Conservation (phyloP, 257 asterid species). For the Nicotiana tomentosiformis region DNA sequence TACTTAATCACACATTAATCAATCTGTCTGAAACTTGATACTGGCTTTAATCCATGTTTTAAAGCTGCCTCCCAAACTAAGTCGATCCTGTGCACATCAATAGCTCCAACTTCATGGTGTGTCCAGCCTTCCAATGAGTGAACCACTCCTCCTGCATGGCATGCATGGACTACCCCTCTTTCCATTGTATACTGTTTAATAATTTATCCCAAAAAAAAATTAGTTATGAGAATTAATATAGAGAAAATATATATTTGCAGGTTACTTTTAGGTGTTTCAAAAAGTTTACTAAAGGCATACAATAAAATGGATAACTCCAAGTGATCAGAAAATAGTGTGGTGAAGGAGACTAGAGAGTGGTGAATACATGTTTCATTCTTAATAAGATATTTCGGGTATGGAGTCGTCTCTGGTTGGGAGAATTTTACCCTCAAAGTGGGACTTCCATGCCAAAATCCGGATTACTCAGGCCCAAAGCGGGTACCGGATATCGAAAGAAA, state of each 20-base stretch:
- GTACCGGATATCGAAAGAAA: too few species aligned
- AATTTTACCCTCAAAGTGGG: too few species aligned
- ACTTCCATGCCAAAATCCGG: too few species aligned
- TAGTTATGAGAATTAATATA: too few species aligned
- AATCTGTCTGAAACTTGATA: constrained; percentile 19
- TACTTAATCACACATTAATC: not conserved
- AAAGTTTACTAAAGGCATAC: not conserved
- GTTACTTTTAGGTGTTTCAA: too few species aligned
- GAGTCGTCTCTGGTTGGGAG: too few species aligned
- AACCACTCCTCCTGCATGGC: constrained; percentile 90
- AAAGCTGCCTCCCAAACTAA: constrained; percentile 82
- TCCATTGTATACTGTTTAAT: constrained; percentile 85
- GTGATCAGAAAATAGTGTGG: too few species aligned
- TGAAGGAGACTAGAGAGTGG: too few species aligned
- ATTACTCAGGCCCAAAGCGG: too few species aligned
- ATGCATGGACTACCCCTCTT: constrained; percentile 92
- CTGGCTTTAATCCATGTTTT: constrained; percentile 74
- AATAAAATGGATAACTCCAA: too few species aligned
- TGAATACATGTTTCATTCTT: too few species aligned
- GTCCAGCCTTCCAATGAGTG: constrained; percentile 81
- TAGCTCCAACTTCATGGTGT: constrained; percentile 90
- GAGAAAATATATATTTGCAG: not conserved
- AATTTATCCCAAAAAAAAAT: not conserved
- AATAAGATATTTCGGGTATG: too few species aligned
- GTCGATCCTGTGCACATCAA: constrained; percentile 72